Base-by-base conservation (phyloP, 2,329 filamentous ascomycete species). In the Neospermospora avenae region DNA sequence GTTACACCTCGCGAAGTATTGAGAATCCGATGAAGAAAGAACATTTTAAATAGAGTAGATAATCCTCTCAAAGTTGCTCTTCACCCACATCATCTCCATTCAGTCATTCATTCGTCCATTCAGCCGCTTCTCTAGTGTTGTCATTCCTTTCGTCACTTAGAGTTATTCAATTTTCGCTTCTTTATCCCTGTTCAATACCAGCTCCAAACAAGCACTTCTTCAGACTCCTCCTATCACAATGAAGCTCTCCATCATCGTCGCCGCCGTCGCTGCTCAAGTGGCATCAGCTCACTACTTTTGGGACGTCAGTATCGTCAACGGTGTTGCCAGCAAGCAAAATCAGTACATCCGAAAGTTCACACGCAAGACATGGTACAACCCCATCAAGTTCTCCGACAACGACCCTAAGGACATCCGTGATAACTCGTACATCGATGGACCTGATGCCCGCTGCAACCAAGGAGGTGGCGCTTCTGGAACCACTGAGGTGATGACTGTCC, bases 391-490 rank as follows among this genome's bases (percentile, higher is more conserved):
- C 6, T 45, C 42, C 42, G 14, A 11, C 2, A 45, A 45, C n/a
- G 20, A 20, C 3, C 20, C 28, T 18, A 25, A 18, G 16, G 20
- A 51, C 20, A 51, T 37, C 22, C 48, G 28, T 8, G 48, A 51
- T 35, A 16, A 20, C n/a, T 18, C 25, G 34, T 34, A 18, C 25
- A 3, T 37, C n/a, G 48, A 51, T 22, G 48, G 48, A 20, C 34
- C 45, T n/a, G 58, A 57, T 35, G 37, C 45, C 8, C 45, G 58
- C 13, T 60, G 58, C 35, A 60, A 60, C 20, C 31, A 57, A 25
- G 58, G 58, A 14, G 52, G 44, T n/a, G 31, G 31, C 14, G 45
- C 46, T 20, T 25, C 53, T 14, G 58, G 44, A 24, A 46, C 44
- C n/a, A 60, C 58, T 2, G 35, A 46, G 20, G 44, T 49, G 3